These are phyloP conservation scores for Neoascochyta sp. DNA, from an alignment of 2,329 filamentous ascomycete genomes.

Conservation along the genomic window DNA sequence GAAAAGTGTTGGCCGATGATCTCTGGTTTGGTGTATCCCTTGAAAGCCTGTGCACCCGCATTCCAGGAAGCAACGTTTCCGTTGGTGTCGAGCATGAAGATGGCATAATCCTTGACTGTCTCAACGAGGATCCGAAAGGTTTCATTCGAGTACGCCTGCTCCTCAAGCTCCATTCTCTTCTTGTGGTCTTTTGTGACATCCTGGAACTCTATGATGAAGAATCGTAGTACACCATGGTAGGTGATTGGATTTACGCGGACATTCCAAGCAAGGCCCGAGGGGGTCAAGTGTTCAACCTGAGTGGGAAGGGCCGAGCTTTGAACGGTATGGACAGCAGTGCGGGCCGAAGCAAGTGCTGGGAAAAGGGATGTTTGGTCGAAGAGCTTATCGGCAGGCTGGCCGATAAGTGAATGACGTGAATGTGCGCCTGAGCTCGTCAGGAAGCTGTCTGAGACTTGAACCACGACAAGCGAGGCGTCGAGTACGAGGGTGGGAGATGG, in stretches of 20 bases:
- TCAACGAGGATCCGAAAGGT: conserved; percentile 60
- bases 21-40: conserved; percentile 54
- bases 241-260: conserved; percentile 45
- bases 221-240: conserved; percentile 39
- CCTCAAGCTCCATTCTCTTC: conserved; percentile 40
- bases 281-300: conserved; percentile 31
- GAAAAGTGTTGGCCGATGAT: conserved; percentile 59
- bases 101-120: conserved; percentile 60
- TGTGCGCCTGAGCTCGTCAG: conserved; percentile 31
- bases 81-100: conserved; percentile 57
- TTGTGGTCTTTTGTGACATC: conserved; percentile 35
- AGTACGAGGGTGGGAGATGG: conserved; percentile 36
- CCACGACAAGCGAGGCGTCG: conserved; percentile 52
- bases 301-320: conserved; percentile 36
- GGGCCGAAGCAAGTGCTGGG: conserved; percentile 36
- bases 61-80: conserved; percentile 60
- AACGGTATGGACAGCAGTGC: conserved; percentile 39
- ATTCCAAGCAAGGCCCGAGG: conserved; percentile 25
- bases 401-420: conserved; percentile 36
- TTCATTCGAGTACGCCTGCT: conserved; percentile 47
- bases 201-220: conserved; percentile 44
- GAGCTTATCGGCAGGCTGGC: conserved; percentile 41
- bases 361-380: conserved; percentile 33
- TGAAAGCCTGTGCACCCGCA: conserved; percentile 53
- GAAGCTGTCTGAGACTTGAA: conserved; percentile 46